phyloP scores from a whole-genome alignment of 2,329 filamentous ascomycete genomes.

The Diaporthe caulivora region DNA sequence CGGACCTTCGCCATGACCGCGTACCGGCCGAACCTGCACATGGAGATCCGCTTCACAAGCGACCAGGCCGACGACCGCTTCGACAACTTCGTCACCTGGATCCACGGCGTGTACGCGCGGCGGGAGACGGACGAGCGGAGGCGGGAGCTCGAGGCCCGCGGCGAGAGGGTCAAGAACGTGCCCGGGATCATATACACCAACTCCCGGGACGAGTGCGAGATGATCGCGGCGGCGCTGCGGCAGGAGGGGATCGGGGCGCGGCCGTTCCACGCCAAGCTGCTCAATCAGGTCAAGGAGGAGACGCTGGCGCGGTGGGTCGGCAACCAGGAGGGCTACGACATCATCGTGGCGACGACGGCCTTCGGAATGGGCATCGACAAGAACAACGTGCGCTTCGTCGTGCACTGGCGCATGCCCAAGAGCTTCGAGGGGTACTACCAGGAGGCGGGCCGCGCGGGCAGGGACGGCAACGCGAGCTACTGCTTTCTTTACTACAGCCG shows the following conservation, averaged over 20 bases:
- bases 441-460: conserved; percentile 90
- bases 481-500: conserved; percentile 94
- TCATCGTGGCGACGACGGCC: conserved; percentile 94
- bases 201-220: conserved; percentile 80
- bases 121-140: conserved; percentile 71
- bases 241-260: conserved; percentile 79
- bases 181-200: conserved; percentile 86
- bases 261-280: conserved; percentile 78
- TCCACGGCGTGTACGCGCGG: conserved; percentile 78
- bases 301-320: conserved; percentile 79
- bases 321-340: conserved; percentile 82
- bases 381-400: conserved; percentile 91
- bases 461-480: conserved; percentile 87
- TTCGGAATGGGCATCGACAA: conserved; percentile 99
- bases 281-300: conserved; percentile 76
- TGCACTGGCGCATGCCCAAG: conserved; percentile 94
- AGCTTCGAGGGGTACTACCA: conserved; percentile 97
- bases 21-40: conserved; percentile 86
- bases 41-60: conserved; percentile 86
- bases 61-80: conserved; percentile 81
- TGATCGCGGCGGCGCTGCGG: conserved; percentile 74
- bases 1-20: conserved; percentile 87
- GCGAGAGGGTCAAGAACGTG: conserved; percentile 72
- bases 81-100: conserved; percentile 80
- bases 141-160: conserved; percentile 66